These are phyloP conservation scores for Penicillium brasilianum DNA, from an alignment of 2,329 filamentous ascomycete species.

Conservation along the genomic window DNA sequence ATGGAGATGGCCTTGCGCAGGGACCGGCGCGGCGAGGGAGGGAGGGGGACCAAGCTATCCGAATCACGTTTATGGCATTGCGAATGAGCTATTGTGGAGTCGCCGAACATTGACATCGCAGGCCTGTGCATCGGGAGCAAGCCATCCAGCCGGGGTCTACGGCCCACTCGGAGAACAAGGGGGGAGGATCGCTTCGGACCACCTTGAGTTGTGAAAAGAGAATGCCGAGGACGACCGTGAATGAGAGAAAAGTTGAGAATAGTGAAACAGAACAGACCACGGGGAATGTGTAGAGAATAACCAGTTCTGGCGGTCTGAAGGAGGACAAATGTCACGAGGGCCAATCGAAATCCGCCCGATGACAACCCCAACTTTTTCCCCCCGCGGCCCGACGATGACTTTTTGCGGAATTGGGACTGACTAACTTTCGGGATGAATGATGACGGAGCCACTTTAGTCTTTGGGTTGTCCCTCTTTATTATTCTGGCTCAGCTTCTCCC, in stretches of 20 bases:
- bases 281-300: not conserved
- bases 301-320: constrained; percentile 23
- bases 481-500: not conserved
- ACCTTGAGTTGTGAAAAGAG: not conserved
- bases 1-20: constrained; percentile 38
- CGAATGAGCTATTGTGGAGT: constrained; percentile 37
- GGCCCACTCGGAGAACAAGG: constrained; percentile 11
- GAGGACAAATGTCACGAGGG: constrained; percentile 32
- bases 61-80: constrained; percentile 34
- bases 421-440: not conserved
- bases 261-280: not conserved
- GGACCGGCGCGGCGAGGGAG: constrained; percentile 20
- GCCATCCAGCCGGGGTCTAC: constrained; percentile 32
- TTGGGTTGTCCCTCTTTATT: not conserved
- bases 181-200: constrained; percentile 12
- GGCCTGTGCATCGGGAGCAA: constrained; percentile 32
- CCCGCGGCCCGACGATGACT: not conserved
- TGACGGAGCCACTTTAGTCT: not conserved
- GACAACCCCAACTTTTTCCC: constrained; percentile 19
- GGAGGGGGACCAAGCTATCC: constrained; percentile 10
- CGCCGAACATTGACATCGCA: constrained; percentile 40
- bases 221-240: not conserved
- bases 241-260: not conserved
- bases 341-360: constrained; percentile 22
- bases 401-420: not conserved